A percentile compares a stretch with the other conserved stretches of the same genome.
Conservation (phyloP, 116 monocot species). For the Trichopus zeylanicus region DNA sequence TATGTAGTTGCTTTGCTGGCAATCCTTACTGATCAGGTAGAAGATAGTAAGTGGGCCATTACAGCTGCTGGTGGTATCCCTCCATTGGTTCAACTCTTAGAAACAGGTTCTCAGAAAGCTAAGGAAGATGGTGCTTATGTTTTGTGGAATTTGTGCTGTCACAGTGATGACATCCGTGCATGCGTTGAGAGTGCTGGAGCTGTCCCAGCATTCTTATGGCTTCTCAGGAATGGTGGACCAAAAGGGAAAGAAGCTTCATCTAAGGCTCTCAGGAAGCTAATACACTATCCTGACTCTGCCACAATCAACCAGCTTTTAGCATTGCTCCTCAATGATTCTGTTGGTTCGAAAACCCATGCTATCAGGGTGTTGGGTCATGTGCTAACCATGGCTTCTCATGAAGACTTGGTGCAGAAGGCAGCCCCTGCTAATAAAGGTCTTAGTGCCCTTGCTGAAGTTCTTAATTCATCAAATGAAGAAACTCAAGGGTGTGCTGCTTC, state of each 20-base stretch:
- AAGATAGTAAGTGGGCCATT: conserved; percentile 83
- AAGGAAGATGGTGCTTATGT: conserved; percentile 66
- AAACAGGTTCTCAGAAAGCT: conserved; percentile 62
- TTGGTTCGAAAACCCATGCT: conserved; percentile 43
- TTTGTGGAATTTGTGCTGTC: conserved; percentile 65
- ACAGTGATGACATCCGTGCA: conserved; percentile 76
- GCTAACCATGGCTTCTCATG: conserved; percentile 51
- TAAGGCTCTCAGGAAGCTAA: conserved; percentile 56
- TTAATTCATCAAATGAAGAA: conserved; percentile 64
- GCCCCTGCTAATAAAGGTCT: conserved; percentile 73
- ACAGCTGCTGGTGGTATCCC: conserved; percentile 87
- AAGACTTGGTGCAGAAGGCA: conserved; percentile 55
- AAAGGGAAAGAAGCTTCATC: conserved; percentile 65
- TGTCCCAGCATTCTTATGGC: conserved; percentile 57
- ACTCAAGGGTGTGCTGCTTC: conserved; percentile 60
- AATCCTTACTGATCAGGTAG: conserved; percentile 59
- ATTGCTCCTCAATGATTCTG: conserved; percentile 45
- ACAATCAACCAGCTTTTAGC: conserved; percentile 71
- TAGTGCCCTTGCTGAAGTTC: conserved; percentile 46
- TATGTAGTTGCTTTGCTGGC: conserved; percentile 64
- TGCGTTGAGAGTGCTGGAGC: conserved; percentile 86
- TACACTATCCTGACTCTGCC: conserved; percentile 49
- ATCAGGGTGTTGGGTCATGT: conserved; percentile 61
- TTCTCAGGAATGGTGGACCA: conserved; percentile 51
- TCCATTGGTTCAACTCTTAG: conserved; percentile 63